Percentiles rank a stretch among this genome's conserved stretches.
Conservation (phyloP, 2,329 filamentous ascomycete species). For the Allantophomopsis lycopodina region DNA sequence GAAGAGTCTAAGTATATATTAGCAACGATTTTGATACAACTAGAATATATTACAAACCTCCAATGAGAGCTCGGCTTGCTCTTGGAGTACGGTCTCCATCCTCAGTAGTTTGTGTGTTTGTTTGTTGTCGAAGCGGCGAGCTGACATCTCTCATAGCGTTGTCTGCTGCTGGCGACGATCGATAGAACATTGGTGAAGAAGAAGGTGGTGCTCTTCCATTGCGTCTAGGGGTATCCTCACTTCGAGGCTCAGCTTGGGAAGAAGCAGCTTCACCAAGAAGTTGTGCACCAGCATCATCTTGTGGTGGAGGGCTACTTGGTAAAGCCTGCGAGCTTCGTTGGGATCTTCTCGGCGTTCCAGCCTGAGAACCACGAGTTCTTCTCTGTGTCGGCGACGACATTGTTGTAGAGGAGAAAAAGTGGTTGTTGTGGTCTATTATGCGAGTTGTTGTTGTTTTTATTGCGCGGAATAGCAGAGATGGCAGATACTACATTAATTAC, state of each 20-base stretch:
- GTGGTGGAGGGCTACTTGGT: conserved; percentile 29
- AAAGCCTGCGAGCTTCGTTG: conserved; percentile 41
- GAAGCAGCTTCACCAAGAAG: conserved; percentile 20
- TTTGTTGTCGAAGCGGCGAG: conserved; percentile 45
- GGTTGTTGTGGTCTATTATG: too few species aligned
- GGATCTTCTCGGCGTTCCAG: conserved; percentile 42
- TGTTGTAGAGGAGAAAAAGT: neutral
- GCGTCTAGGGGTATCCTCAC: conserved; percentile 28
- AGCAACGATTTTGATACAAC: conserved; percentile 2
- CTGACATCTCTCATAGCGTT: conserved; percentile 32
- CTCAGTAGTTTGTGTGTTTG: conserved; percentile 40
- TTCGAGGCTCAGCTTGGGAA: conserved; percentile 9
- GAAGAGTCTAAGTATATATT: conserved; percentile 59
- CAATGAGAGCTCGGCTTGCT: conserved; percentile 41
- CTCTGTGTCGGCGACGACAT: conserved; percentile 52
- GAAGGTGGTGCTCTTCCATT: conserved; percentile 41
- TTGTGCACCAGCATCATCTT: conserved; percentile 17
- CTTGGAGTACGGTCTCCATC: conserved; percentile 59
- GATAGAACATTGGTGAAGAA: conserved; percentile 75
- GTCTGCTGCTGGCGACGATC: conserved; percentile 42
- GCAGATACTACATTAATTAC: too few species aligned
- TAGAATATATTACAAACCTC: conserved; percentile 36
- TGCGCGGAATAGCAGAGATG: too few species aligned
- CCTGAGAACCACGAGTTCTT: conserved; percentile 39
- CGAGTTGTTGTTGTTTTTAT: too few species aligned